A percentile compares a stretch with the other conserved stretches of the same genome.
phyloP scores from a whole-genome alignment of 768 basidiomycete species.

The Rhodotorula paludigena region DNA sequence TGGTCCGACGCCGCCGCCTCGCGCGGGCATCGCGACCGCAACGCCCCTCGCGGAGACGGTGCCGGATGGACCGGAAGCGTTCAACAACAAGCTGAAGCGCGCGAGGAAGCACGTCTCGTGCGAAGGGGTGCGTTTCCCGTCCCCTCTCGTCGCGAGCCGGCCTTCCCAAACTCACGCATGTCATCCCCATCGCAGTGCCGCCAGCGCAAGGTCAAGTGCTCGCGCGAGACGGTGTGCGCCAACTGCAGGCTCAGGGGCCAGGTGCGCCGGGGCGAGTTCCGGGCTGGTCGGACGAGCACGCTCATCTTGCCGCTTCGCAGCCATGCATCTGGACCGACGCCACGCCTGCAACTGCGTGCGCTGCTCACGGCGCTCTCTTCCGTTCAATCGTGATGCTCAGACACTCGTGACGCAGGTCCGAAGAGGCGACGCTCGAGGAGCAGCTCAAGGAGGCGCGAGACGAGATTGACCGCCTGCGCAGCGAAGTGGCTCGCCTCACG shows the following conservation, averaged over 20 bases:
- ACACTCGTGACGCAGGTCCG: neutral
- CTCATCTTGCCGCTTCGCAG: neutral
- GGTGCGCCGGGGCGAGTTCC: slow-evolving; percentile 1
- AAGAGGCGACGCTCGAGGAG: neutral
- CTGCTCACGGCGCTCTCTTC: neutral
- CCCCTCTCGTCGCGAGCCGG: neutral
- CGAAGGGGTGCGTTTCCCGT: slow-evolving; percentile 8
- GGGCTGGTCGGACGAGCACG: too few species aligned
- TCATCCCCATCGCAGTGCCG: neutral
- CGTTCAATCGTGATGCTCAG: too few species aligned
- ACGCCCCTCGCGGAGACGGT: neutral
- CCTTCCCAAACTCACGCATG: neutral
- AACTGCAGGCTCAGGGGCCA: neutral
- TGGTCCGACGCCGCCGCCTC: too few species aligned
- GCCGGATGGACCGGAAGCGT: neutral
- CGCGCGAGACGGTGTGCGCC: neutral
- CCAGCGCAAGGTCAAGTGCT: neutral
- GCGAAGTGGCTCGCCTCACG: neutral
- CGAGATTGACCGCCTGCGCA: neutral
- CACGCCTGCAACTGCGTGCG: neutral
- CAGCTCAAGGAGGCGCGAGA: neutral
- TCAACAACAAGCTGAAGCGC: too few species aligned
- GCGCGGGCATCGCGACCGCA: neutral
- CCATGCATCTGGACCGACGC: slow-evolving; percentile 9
- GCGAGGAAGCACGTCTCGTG: neutral